Evolutionary conservation across 345 rosid genomes (phyloP), one percentile per base, ranked within the genome.

Genomic region (Atalantia buxifolia): DNA sequence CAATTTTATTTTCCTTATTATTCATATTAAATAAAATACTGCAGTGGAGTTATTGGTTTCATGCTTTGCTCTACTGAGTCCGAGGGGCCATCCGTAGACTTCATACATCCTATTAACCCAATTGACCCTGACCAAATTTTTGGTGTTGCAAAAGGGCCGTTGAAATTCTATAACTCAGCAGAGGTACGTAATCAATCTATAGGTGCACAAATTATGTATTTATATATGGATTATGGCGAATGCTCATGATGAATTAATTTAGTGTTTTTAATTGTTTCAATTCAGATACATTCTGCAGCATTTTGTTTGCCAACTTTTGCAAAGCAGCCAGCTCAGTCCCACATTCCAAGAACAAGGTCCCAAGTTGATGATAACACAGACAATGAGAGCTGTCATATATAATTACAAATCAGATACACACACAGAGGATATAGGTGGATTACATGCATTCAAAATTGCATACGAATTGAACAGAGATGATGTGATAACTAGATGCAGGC

Each of bases 1-100:
- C 50, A 0, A 13, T 1, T 45, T 45, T 45, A 13, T 1, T 45
- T 45, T 45, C 50, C 3, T 45, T 45, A 45, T 3, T 45, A 45
- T 3, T 45, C 50, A 42, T 42, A 3, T 45, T 45, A 45, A 45
- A 13, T 13, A 45, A 45, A 45, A 12, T 18, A 16, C 79, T 78
- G 22, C 91, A 90, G 93, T 76, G 95, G 95, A 16, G 92, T 88
- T 21, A 92, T 90, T 33, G 93, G 95, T 63, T 88, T 87, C 86
- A 80, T 92, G 90, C 92, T 92, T 27, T 92, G 95, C 83, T 87
- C 95, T 24, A 92, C 86, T 53, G 22, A 45, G 50, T 45, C 57
- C 0, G 92, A 90, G 71, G 95, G 93, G 16, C 89, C 93, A 62
- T 35, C 72, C 14, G 92, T 92, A 28, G 91, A 92, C 77, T 88